Evolutionary conservation across 106 monocot genomes (phyloP).

Genomic region (Amphibolis antarctica): DNA sequence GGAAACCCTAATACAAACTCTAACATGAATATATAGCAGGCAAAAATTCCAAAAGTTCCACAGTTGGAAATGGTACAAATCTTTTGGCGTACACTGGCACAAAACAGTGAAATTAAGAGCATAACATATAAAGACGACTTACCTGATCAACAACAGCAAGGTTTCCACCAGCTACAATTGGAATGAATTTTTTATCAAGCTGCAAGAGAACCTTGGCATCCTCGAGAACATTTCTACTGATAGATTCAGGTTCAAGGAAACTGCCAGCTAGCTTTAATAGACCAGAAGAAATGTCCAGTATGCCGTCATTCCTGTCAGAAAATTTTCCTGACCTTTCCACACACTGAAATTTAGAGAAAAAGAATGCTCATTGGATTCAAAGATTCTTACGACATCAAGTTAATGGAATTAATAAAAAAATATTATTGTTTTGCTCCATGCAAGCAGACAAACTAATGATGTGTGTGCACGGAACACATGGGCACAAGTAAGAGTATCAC

Average conservation of each 20-base stretch:
- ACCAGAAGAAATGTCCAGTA: constrained; percentile 80
- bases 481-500: no score
- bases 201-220: constrained; percentile 75
- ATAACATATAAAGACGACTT: background rate
- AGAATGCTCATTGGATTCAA: background rate
- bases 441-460: no score
- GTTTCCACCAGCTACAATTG: constrained; percentile 49
- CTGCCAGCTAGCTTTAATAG: constrained; percentile 58
- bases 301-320: constrained; percentile 22
- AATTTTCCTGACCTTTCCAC: constrained; percentile 13
- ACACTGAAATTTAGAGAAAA: constrained; percentile 18
- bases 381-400: background rate
- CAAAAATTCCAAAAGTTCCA: no score
- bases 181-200: constrained; percentile 90
- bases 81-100: background rate
- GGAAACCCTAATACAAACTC: no score
- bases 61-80: no score
- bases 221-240: constrained; percentile 47
- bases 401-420: background rate
- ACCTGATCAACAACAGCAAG: constrained; percentile 89
- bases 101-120: background rate
- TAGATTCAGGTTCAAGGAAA: constrained; percentile 59
- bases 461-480: no score
- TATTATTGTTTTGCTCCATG: background rate
- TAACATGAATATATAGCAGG: no score